phyloP scores from a whole-genome alignment of 2,329 filamentous ascomycete species.

The Colletotrichum sp. region DNA sequence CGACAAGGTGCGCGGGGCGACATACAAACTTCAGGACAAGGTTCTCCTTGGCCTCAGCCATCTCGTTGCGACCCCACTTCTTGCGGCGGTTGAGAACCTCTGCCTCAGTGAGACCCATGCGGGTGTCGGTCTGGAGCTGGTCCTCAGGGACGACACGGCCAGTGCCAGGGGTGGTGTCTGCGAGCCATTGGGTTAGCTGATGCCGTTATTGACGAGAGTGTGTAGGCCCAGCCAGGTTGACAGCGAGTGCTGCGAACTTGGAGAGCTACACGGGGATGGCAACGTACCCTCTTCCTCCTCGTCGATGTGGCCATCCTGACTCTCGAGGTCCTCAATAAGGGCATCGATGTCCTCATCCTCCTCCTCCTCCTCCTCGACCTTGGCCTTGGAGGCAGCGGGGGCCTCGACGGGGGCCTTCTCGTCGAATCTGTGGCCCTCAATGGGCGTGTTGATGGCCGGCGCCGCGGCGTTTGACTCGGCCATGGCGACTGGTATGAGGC shows the following conservation, averaged over 20 bases:
- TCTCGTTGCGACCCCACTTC: constrained; percentile 81
- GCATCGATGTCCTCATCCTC: constrained; percentile 82
- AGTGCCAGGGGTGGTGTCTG: constrained; percentile 49
- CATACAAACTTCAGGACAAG: constrained; percentile 76
- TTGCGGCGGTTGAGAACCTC: constrained; percentile 70
- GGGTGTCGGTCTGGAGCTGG: constrained; percentile 77
- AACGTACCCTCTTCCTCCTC: constrained; percentile 63
- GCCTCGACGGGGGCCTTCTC: constrained; percentile 58
- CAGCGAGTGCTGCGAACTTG: background rate
- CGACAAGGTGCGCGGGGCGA: background rate
- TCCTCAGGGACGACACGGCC: constrained; percentile 74
- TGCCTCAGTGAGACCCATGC: constrained; percentile 72
- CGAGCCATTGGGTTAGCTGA: background rate
- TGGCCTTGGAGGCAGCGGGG: constrained; percentile 41
- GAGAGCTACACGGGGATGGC: background rate
- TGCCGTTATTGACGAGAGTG: background rate
- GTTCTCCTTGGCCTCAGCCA: constrained; percentile 92
- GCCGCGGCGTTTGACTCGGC: constrained; percentile 59
- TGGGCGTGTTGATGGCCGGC: constrained; percentile 67
- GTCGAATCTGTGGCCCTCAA: constrained; percentile 69
- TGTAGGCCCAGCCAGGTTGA: background rate
- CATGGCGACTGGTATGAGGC: constrained; percentile 43
- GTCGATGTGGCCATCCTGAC: constrained; percentile 73
- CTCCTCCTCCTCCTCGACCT: constrained; percentile 70
- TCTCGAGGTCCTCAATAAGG: constrained; percentile 87